Percentiles rank a stretch among this genome's conserved stretches.
These are phyloP conservation scores for Penicillium arizonense DNA, from an alignment of 495 filamentous ascomycete species.

Conservation along the genomic window DNA sequence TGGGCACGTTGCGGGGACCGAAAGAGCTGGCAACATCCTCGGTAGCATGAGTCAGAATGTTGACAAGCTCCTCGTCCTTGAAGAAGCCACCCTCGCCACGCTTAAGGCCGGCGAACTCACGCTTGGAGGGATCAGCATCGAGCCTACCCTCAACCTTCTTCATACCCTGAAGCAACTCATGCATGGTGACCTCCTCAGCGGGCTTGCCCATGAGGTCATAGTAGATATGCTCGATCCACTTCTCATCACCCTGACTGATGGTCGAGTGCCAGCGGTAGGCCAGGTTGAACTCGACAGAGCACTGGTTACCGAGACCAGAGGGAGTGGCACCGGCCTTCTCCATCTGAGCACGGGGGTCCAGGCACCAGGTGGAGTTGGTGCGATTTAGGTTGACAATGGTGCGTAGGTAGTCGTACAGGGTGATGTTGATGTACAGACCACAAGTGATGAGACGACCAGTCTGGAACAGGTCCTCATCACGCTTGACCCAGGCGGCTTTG, in stretches of 20 bases:
- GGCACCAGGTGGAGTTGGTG: slow-evolving; percentile 72
- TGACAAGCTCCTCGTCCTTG: slow-evolving; percentile 61
- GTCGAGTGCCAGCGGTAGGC: slow-evolving; percentile 72
- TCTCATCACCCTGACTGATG: slow-evolving; percentile 60
- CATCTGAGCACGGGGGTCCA: slow-evolving; percentile 52
- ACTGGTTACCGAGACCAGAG: slow-evolving; percentile 67
- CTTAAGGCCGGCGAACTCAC: slow-evolving; percentile 57
- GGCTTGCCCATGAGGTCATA: slow-evolving; percentile 54
- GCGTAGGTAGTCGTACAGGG: slow-evolving; percentile 78
- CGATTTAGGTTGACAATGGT: slow-evolving; percentile 83
- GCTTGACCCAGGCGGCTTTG: slow-evolving; percentile 64
- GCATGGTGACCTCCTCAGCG: slow-evolving; percentile 48
- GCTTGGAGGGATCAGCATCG: slow-evolving; percentile 49
- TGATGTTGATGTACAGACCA: slow-evolving; percentile 82
- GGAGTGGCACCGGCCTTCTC: slow-evolving; percentile 55
- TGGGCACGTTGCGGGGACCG: slow-evolving; percentile 59
- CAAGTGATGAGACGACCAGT: slow-evolving; percentile 76
- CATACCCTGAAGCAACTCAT: slow-evolving; percentile 53
- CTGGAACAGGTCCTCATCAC: slow-evolving; percentile 84
- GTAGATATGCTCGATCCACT: slow-evolving; percentile 63
- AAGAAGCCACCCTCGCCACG: slow-evolving; percentile 56
- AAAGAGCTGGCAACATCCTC: slow-evolving; percentile 60
- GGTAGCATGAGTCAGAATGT: slow-evolving; percentile 56
- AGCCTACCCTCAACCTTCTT: slow-evolving; percentile 49
- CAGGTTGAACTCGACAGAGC: slow-evolving; percentile 70